These are phyloP conservation scores for Aspergillus transmontanensis DNA, from an alignment of 2,329 filamentous ascomycete species.

Conservation along the genomic window DNA sequence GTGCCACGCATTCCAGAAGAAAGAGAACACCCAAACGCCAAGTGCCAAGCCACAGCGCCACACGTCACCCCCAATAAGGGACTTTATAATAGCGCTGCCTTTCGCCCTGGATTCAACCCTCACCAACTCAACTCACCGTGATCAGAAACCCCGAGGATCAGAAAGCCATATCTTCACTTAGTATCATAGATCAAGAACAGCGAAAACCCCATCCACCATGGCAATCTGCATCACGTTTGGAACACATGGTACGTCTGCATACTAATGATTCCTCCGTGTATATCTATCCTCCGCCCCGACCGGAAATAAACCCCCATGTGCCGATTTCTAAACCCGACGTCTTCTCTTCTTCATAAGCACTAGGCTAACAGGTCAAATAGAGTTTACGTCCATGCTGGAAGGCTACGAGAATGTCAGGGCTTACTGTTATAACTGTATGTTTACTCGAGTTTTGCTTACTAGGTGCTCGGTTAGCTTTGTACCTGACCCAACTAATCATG, in stretches of 20 bases:
- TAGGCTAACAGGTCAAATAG: conserved; percentile 26
- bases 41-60: conserved; percentile 41
- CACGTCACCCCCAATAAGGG: conserved; percentile 23
- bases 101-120: conserved; percentile 19
- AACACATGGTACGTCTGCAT: conserved; percentile 38
- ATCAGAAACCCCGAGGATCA: not conserved
- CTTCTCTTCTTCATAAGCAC: not conserved
- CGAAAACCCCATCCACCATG: conserved; percentile 29
- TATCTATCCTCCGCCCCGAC: not conserved
- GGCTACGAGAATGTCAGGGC: conserved; percentile 50
- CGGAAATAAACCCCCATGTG: not conserved
- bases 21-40: conserved; percentile 11
- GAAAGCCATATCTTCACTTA: not conserved
- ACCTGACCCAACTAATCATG: conserved; percentile 1
- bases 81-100: conserved; percentile 27
- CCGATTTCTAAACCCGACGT: not conserved
- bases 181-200: not conserved
- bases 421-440: conserved; percentile 50
- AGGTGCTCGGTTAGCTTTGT: not conserved
- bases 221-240: conserved; percentile 49
- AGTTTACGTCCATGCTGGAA: conserved; percentile 47
- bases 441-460: not conserved
- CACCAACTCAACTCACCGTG: conserved; percentile 3
- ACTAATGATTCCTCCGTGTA: not conserved
- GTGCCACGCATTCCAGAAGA: not conserved